Evolutionary conservation across 2,329 filamentous ascomycete genomes (phyloP), one percentile per base, ranked within the genome.

Genomic region (Achaetomium macrosporum): DNA sequence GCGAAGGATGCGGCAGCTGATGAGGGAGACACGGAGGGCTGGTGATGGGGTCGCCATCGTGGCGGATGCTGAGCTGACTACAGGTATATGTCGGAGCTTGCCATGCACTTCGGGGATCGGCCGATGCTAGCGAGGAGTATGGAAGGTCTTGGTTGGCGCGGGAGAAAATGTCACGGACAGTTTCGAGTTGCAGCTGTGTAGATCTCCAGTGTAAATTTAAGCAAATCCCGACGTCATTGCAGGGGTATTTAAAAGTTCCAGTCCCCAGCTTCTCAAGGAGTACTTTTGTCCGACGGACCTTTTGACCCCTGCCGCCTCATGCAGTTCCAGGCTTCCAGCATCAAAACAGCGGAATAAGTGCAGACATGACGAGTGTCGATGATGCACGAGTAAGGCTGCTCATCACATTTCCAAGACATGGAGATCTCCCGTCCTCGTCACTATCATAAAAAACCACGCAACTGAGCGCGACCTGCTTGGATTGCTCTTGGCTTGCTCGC

Each of bases 141-240:
- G 30, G 19, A 7, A 25, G 4, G 25, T 7, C 25, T 25, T 25
- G 4, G 25, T 25, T 25, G 25, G 4, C 25, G 25, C 25, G 4
- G 25, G 25, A 7, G 25, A 25, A 25, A 25, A 4, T 25, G 4
- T 25, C 25, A 25, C 25, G 4, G 25, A 25, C 25, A n/a, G n/a
- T n/a, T n/a, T n/a, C n/a, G n/a, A n/a, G n/a, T 25, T 7, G 25
- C 25, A 25, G 25, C 25, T 25, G 25, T 25, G 4, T 4, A 25
- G 25, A 42, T 48, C 29, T 49, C 43, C 40, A 31, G 42, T 55
- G 47, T 29, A 55, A 60, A 52, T 51, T 54, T 50, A 42, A 17
- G 43, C 44, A 52, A 51, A 42, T 57, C n/a, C n/a, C 54, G 56
- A 60, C 56, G 58, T 60, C 58, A 60, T 56, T 55, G 53, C 52